phyloP scores from a whole-genome alignment of 305 asterid genomes.

The Solanum hybrid region DNA sequence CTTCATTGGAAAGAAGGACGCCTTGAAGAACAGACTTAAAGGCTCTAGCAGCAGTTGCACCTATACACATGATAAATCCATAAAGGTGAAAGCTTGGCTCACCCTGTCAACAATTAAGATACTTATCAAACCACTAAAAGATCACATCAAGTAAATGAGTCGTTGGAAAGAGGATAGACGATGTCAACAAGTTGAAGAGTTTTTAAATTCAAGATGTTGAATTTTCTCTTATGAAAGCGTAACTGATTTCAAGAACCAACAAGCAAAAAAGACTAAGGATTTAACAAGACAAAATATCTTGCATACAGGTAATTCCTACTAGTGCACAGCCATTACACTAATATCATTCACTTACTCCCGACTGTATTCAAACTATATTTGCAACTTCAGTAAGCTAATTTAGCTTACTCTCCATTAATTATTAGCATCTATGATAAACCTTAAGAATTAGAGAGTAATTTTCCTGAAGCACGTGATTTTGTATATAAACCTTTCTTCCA shows the following conservation, averaged over 20 bases:
- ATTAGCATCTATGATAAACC: not conserved
- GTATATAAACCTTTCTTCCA: not conserved
- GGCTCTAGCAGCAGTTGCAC: constrained; percentile 97
- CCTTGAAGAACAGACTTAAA: constrained; percentile 97
- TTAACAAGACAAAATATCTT: not conserved
- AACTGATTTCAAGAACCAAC: not conserved
- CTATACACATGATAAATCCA: constrained; percentile 84
- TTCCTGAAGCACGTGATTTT: not conserved
- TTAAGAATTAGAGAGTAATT: not conserved
- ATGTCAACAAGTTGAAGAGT: not conserved
- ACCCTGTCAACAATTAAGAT: constrained; percentile 47
- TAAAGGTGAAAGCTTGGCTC: constrained; percentile 89
- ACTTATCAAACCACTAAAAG: not conserved
- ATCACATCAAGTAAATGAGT: not conserved
- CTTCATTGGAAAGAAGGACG: constrained; percentile 78
- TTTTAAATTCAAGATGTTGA: not conserved
- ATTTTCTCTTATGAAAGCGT: not conserved
- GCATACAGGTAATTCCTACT: not conserved
- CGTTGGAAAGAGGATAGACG: not conserved
- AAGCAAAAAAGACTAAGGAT: not conserved
- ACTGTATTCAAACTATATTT: not conserved
- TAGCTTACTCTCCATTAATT: not conserved
- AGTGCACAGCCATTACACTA: not conserved
- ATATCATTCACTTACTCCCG: not conserved
- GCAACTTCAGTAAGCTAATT: not conserved